Conservation (phyloP, 129 eudicot genomes). For the Centrapalus pauciflorus region DNA sequence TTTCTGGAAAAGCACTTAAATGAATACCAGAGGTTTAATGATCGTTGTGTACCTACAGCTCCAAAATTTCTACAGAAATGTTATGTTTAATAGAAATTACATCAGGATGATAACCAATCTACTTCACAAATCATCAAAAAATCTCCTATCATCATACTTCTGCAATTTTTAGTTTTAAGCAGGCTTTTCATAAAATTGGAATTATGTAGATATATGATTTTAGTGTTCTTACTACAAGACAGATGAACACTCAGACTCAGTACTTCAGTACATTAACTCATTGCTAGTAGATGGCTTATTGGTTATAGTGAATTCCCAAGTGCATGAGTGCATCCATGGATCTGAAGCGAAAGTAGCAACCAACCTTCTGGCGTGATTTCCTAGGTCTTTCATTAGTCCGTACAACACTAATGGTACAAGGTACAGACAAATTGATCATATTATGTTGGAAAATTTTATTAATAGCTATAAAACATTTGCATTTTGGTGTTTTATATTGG, state of each 20-base stretch:
- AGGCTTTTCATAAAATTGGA: not conserved
- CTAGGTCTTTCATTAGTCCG: not conserved
- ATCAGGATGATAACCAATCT: not conserved
- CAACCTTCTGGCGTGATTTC: not conserved
- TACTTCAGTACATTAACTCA: too few relatives aligned
- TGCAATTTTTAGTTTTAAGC: not conserved
- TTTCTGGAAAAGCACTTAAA: constrained; percentile 35
- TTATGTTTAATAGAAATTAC: not conserved
- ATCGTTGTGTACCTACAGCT: constrained; percentile 21
- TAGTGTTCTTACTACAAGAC: too few relatives aligned
- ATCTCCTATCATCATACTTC: not conserved
- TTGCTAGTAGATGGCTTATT: too few relatives aligned
- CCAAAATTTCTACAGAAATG: constrained; percentile 28
- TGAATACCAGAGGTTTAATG: constrained; percentile 22
- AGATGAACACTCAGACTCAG: not conserved
- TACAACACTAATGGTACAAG: not conserved
- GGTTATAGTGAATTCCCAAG: not conserved
- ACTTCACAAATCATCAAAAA: not conserved
- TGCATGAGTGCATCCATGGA: not conserved
- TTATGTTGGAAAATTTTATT: not conserved
- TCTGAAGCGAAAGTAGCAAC: not conserved
- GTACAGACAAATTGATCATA: not conserved
- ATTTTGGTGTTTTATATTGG: not conserved
- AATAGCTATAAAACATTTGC: not conserved
- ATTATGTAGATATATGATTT: not conserved